Evolutionary conservation across 805 yeast species (phyloP).

Genomic region (Allodekkera sacchari): DNA sequence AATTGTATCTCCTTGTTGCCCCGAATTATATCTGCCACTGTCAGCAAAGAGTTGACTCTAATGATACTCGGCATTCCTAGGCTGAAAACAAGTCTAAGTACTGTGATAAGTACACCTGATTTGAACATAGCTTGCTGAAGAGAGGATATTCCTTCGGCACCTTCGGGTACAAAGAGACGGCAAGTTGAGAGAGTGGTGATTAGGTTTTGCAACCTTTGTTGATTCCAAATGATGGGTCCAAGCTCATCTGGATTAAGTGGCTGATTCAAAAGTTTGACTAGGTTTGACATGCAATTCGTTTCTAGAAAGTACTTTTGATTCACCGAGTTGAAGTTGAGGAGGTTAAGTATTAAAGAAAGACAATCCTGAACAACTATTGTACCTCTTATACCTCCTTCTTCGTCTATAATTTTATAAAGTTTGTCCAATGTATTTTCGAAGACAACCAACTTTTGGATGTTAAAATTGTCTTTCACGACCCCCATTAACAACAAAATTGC

Average conservation of each 20-base stretch:
- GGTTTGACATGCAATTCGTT: constrained; percentile 64
- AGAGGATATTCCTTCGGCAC: constrained; percentile 49
- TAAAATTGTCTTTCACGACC: constrained; percentile 70
- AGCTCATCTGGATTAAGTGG: constrained; percentile 39
- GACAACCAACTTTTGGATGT: constrained; percentile 87
- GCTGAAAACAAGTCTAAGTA: constrained; percentile 64
- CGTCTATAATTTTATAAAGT: constrained; percentile 68
- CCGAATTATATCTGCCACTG: constrained; percentile 70
- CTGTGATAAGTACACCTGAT: constrained; percentile 56
- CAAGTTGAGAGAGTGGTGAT: constrained; percentile 64
- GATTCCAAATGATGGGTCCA: constrained; percentile 60
- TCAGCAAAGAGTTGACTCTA: constrained; percentile 58
- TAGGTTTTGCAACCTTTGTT: constrained; percentile 63
- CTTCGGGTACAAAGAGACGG: constrained; percentile 63
- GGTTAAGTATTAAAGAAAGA: constrained; percentile 60
- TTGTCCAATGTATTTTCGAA: constrained; percentile 88
- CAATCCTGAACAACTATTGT: constrained; percentile 90
- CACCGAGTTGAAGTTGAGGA: constrained; percentile 74
- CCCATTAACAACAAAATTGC: constrained; percentile 77
- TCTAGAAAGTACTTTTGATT: constrained; percentile 87
- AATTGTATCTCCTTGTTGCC: constrained; percentile 60
- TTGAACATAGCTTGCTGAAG: constrained; percentile 57
- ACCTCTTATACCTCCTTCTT: constrained; percentile 86
- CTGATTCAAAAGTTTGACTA: constrained; percentile 55
- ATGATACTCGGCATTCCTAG: constrained; percentile 55